Evolutionary conservation across 768 basidiomycete species (phyloP).

Genomic region (Amanita thiersii): DNA sequence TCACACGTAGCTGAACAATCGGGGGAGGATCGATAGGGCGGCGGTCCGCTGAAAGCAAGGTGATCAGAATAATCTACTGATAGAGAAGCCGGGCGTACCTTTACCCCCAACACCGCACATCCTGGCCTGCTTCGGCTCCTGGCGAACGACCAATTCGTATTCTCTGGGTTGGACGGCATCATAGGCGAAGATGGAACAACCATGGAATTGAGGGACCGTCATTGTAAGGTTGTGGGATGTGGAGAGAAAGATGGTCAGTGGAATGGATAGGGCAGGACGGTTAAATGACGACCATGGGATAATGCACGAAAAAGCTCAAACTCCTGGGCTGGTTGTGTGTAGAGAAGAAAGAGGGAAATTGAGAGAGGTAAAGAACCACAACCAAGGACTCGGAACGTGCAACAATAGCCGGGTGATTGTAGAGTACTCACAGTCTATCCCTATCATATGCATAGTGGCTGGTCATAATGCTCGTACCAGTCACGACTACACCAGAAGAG

Average conservation of each 20-base stretch:
- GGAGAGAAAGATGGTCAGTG: constrained; percentile 3
- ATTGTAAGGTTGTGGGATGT: constrained; percentile 6
- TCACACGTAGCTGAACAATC: constrained; percentile 88
- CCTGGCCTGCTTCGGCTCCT: constrained; percentile 87
- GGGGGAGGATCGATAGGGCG: constrained; percentile 95
- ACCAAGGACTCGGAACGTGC: constrained; percentile 24
- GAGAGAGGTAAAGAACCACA: constrained; percentile 15
- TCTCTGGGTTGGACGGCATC: constrained; percentile 36
- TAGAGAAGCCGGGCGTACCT: constrained; percentile 26
- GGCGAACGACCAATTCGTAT: constrained; percentile 80
- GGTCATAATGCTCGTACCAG: constrained; percentile 11
- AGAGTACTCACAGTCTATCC: constrained; percentile 34
- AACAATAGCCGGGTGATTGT: constrained; percentile 9
- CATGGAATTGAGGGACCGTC: background rate
- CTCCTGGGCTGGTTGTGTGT: background rate
- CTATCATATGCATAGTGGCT: constrained; percentile 25
- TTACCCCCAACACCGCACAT: constrained; percentile 89
- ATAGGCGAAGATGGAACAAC: background rate
- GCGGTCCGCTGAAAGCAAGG: constrained; percentile 62
- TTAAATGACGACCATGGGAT: background rate
- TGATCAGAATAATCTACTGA: background rate
- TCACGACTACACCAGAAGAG: background rate
- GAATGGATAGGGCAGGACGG: constrained; percentile 1
- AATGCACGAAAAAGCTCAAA: background rate
- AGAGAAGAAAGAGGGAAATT: background rate